Conservation (phyloP, 2,329 filamentous ascomycete genomes). For the Phyllosticta ampelicida region DNA sequence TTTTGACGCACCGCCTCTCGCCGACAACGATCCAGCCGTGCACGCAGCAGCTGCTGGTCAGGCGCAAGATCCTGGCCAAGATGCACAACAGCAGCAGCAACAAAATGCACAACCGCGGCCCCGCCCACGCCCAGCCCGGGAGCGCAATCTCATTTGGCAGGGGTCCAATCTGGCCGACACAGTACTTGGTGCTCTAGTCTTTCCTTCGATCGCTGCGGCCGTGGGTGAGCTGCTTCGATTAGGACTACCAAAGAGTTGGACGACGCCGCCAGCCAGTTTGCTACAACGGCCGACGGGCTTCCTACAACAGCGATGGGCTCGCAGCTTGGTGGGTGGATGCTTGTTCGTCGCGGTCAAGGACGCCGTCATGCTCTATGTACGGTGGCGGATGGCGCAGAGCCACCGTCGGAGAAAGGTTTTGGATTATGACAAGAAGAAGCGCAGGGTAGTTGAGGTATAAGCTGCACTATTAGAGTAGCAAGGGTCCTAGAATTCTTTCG, state of each 20-base stretch:
- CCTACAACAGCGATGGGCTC: conserved; percentile 75
- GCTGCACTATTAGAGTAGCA: background rate
- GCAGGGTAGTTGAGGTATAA: conserved; percentile 3
- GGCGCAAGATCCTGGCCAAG: background rate
- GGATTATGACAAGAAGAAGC: conserved; percentile 26
- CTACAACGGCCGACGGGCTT: conserved; percentile 34
- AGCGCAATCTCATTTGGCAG: conserved; percentile 41
- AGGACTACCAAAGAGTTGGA: conserved; percentile 56
- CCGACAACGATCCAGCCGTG: conserved; percentile 15
- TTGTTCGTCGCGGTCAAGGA: conserved; percentile 78
- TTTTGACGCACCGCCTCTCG: conserved; percentile 21
- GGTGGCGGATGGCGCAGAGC: conserved; percentile 40
- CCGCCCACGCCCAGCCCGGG: conserved; percentile 23
- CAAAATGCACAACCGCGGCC: conserved; percentile 16
- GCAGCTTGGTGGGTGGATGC: conserved; percentile 80
- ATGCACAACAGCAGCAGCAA: conserved; percentile 14
- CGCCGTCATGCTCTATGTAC: conserved; percentile 48
- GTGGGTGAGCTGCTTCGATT: conserved; percentile 66
- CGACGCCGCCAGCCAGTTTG: conserved; percentile 30
- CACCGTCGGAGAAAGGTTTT: conserved; percentile 36
- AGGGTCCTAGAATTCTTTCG: too few species aligned
- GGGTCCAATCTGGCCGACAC: conserved; percentile 47
- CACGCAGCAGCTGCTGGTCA: conserved; percentile 14
- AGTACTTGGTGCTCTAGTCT: conserved; percentile 60
- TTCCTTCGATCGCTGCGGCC: conserved; percentile 68